Percentiles rank a stretch among this genome's conserved stretches.
These are phyloP conservation scores for Alternaria arbusti DNA, from an alignment of 2,329 filamentous ascomycete species.

Conservation along the genomic window DNA sequence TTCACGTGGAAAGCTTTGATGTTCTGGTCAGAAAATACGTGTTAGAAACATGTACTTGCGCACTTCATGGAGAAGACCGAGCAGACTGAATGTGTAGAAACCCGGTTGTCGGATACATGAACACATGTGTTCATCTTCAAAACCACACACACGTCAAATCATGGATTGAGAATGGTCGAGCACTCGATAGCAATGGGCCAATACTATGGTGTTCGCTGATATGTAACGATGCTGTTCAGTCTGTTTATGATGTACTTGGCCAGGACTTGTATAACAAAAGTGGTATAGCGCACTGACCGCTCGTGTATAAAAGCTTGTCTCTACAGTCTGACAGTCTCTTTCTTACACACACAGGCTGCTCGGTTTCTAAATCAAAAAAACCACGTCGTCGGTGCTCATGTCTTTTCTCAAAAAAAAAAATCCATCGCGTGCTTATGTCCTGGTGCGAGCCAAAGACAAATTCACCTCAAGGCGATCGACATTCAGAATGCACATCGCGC, in stretches of 20 bases:
- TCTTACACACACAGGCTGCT: background rate
- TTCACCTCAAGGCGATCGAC: background rate
- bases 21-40: background rate
- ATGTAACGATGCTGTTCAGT: background rate
- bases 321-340: background rate
- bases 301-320: too few species aligned
- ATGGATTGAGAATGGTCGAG: background rate
- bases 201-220: background rate
- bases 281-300: background rate
- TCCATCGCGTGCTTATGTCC: background rate
- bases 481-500: background rate
- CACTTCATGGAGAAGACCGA: background rate
- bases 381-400: too few species aligned
- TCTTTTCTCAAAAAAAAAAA: too few species aligned
- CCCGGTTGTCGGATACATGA: background rate
- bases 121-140: background rate
- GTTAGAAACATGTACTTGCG: background rate
- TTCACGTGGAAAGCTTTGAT: background rate
- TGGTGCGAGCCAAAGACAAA: background rate
- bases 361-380: background rate
- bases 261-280: background rate
- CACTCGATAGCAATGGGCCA: background rate
- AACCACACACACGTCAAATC: background rate
- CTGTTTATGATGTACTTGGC: background rate
- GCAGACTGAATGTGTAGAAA: background rate